Evolutionary conservation across 371 early-diverging fungal genomes (phyloP), one percentile per base, ranked within the genome.

Genomic region (Parasitella parasitica): DNA sequence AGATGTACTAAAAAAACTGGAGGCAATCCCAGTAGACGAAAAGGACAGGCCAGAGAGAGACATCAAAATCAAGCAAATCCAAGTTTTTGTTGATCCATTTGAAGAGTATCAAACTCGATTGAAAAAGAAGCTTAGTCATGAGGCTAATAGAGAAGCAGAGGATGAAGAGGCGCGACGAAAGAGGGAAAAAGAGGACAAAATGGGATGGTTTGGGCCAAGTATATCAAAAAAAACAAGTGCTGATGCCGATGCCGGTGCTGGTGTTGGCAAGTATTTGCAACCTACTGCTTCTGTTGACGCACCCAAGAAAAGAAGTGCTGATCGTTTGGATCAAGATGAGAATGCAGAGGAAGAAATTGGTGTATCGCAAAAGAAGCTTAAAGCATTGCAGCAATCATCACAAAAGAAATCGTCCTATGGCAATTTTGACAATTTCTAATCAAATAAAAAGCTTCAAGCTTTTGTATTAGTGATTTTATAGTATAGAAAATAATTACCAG

Each of bases 11-110:
- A 83, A 81, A 67, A 88, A 86, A 49, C 86, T 97, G 69, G 96
- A 96, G 71, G 59, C 76, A 4, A 77, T 91, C 2, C 85, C 89
- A 0, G 89, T 92, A 0, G 89, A 91, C 54, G 84, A 80, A 13
- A 73, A 67, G 7, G 95, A 95, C 70, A 72, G 85, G 32, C 97
- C 97, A 0, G 71, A 83, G 53, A 71, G 81, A 18, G 87, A 87
- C 11, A 90, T 96, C 30, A 76, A 73, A 2, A 94, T 97, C 51
- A 71, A 83, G 54, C 86, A 91, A 36, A 80, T 93, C 2, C 70
- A 73, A 4, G 86, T 95, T 1, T 86, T 94, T 66, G 88, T 90
- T 0, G 94, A 97, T 67, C 96, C 97, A 4, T 95, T 84, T 73
- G 89, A 89, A 32, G 91, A 90, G 18, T 94, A 88, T 54, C 77